phyloP scores from a whole-genome alignment of 208 protist species.

The Acanthamoeba triangularis region DNA sequence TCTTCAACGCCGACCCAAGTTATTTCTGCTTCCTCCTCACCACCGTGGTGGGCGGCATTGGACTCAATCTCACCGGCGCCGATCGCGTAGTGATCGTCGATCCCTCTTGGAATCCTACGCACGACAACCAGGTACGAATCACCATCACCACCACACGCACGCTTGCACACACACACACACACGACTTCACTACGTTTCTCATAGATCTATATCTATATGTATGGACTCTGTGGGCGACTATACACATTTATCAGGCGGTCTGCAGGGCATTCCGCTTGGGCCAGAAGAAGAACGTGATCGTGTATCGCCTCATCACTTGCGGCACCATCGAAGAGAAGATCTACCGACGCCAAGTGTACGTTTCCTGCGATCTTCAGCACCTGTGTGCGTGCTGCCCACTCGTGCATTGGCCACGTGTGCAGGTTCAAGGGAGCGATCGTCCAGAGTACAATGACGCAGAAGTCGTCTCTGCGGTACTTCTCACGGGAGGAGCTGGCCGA shows the following conservation, averaged over 20 bases:
- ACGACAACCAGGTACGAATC: constrained; percentile 83
- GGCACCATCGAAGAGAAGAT: constrained; percentile 88
- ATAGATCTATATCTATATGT: too few relatives aligned
- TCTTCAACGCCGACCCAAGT: constrained; percentile 78
- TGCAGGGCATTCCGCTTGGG: constrained; percentile 85
- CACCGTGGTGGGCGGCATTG: constrained; percentile 86
- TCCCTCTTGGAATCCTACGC: constrained; percentile 84
- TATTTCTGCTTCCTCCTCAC: constrained; percentile 86
- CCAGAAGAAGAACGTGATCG: constrained; percentile 86
- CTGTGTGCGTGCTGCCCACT: neutral
- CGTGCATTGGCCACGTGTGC: neutral
- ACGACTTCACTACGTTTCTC: neutral
- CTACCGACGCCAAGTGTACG: constrained; percentile 86
- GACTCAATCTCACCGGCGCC: constrained; percentile 85
- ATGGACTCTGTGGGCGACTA: neutral
- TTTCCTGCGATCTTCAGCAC: too few relatives aligned
- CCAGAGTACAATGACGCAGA: constrained; percentile 76
- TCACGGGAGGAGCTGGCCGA: constrained; percentile 76
- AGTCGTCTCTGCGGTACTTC: constrained; percentile 83
- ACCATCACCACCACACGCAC: too few relatives aligned
- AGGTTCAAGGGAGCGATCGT: constrained; percentile 85
- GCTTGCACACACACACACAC: too few relatives aligned
- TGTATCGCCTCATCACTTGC: constrained; percentile 87
- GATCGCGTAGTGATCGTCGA: constrained; percentile 87
- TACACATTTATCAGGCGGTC: constrained; percentile 58